Base-by-base conservation (phyloP, 2,329 filamentous ascomycete genomes). In the Xylaria sp. region DNA sequence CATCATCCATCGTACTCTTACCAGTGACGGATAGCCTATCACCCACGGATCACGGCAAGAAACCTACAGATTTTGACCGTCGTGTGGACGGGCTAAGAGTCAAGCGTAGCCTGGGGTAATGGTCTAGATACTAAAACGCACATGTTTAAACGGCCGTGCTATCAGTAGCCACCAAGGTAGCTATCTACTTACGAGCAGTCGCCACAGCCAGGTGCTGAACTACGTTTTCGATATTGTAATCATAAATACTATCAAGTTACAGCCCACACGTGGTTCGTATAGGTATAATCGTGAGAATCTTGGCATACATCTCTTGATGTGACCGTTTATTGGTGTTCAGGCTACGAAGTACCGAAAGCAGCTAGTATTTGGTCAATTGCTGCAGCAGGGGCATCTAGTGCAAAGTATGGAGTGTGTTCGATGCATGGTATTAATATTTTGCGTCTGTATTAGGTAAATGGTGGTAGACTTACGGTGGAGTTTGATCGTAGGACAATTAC, bases 21-120 rank as follows among this genome's bases (percentile, higher is more conserved):
- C 10, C 36, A 26, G 20, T 26, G 13, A 33, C 38, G 3, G 36
- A 62, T 66, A 66, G 64, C 51, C 64, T 66, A 66, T 62, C 59
- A 26, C 36, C 7, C 23, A n/a, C 36, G 17, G 20, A 44, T 36
- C 15, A 46, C 31, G 10, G 11, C n/a, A 38, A 38, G 31, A 13
- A 10, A 13, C 20, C 54, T 13, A 31, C 54, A 13, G 33, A 10
- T 20, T 17, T 40, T 26, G 54, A 42, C 48, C 48, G 3, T 3
- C 6, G 13, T 31, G 48, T 51, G 28, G 31, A n/a, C 49, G 3
- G 15, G 15, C 26, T 7, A 4, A 10, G 49, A 33, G 28, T 31
- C 49, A 51, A 31, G 26, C 26, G 28, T 26, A n/a, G 15, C 23
- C 23, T 7, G 17, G 13, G 15, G 15, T 28, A 49, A 28, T 6